Base-by-base conservation (phyloP, 2,329 filamentous ascomycete species). In the Sarocladiaceae sp. region DNA sequence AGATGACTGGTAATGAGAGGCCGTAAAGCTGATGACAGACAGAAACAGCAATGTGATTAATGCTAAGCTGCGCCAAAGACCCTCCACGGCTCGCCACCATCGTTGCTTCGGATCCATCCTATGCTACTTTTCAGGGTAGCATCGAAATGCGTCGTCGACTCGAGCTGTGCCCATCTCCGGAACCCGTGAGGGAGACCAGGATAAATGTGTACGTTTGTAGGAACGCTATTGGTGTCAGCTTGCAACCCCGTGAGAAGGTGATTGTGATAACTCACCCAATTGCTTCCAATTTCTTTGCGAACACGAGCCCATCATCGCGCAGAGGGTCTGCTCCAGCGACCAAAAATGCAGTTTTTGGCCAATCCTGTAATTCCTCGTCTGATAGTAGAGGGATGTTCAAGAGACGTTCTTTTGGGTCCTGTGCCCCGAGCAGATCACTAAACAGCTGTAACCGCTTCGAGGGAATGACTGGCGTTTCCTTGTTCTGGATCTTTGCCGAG, bases 401-500 rank as follows among this genome's bases (percentile, higher is more conserved):
- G 3, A 57, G 52, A 7, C 48, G 52, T 49, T 67, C 62, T 1
- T 50, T 45, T 3, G 47, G 35, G 3, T 54, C 47, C 2, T 50
- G 24, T 5, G 60, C 26, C 1, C 53, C 48, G 3, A 59, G 41
- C 23, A 59, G 42, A n/a, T 49, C 48, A 12, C 32, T 48, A 37
- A 57, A 58, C 44, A 47, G 57, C 24, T 44, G 58, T 40, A 70
- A 52, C 3, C 62, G 55, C 10, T 53, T 55, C 23, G 60, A 50
- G 0, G 69, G 64, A n/a, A 71, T 47, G 4, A 75, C 55, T 0
- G 72, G 69, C 1, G 72, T 70, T 16, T 67, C 46, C 5, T 62
- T 60, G 47, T 64, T 65, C 45, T 69, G 60, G 23, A 56, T 52
- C 24, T 59, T 61, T 3, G 66, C n/a, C 4, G 44, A 68, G 2